These are phyloP conservation scores for Astragalus glycyphyllos DNA, from an alignment of 306 rosid species.

Conservation along the genomic window DNA sequence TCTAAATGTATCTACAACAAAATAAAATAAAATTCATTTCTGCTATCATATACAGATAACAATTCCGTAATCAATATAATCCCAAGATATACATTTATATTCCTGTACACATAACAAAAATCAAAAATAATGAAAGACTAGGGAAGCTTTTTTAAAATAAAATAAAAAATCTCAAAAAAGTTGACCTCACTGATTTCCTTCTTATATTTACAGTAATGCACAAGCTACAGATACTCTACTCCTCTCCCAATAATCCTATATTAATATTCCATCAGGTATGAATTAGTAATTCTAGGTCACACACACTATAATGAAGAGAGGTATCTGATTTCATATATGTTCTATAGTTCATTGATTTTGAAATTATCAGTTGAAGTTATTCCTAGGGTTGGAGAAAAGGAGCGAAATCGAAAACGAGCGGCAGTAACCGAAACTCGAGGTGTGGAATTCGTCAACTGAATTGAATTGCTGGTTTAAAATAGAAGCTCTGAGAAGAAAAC, in stretches of 20 bases:
- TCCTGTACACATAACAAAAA: not conserved
- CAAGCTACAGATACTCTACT: not conserved
- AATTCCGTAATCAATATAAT: not conserved
- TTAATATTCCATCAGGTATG: not conserved
- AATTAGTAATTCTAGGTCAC: not conserved
- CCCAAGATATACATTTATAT: not conserved
- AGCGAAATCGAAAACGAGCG: not conserved
- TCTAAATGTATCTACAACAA: slow-evolving; percentile 43
- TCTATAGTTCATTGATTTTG: no score
- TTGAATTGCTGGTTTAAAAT: no score
- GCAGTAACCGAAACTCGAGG: no score
- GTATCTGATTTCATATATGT: no score
- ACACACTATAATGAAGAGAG: not conserved
- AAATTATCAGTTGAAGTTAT: no score
- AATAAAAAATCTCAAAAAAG: not conserved
- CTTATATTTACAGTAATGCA: not conserved
- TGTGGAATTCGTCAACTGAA: no score
- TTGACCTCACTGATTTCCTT: not conserved
- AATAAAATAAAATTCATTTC: not conserved
- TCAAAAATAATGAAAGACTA: not conserved
- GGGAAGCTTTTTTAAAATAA: not conserved
- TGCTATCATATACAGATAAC: not conserved
- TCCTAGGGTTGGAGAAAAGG: not conserved
- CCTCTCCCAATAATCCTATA: not conserved
- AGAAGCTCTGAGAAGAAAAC: no score